phyloP scores from a whole-genome alignment of 2,329 filamentous ascomycete genomes.

The Coniochaeta ligniaria region DNA sequence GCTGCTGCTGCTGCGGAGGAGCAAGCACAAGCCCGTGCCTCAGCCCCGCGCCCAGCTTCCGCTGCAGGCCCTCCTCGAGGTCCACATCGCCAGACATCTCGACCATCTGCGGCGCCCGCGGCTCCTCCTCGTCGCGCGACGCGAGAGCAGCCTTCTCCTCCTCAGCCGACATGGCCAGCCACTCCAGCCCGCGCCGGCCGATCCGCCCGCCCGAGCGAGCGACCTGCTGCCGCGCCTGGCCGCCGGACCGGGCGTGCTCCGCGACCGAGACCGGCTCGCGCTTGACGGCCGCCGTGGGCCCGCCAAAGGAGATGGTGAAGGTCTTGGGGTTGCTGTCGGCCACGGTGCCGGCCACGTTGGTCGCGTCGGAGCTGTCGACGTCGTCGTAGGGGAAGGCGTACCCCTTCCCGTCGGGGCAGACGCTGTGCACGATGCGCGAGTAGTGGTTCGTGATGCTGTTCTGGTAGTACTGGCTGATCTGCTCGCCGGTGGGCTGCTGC shows the following conservation, averaged over 20 bases:
- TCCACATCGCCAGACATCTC: slow-evolving; percentile 5
- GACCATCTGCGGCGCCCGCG: neutral
- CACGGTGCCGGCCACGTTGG: slow-evolving; percentile 57
- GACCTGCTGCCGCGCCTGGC: slow-evolving; percentile 1
- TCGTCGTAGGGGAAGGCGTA: slow-evolving; percentile 71
- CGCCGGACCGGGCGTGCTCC: slow-evolving; percentile 4
- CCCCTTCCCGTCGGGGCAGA: slow-evolving; percentile 50
- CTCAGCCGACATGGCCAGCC: slow-evolving; percentile 4
- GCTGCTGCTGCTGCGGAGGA: neutral
- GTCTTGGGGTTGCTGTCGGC: slow-evolving; percentile 47
- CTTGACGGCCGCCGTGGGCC: slow-evolving; percentile 10
- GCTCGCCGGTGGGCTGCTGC: slow-evolving; percentile 45
- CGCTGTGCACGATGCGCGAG: slow-evolving; percentile 54
- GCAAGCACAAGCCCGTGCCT: neutral
- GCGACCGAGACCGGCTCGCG: neutral
- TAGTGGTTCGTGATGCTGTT: slow-evolving; percentile 58
- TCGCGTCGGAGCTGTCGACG: slow-evolving; percentile 45
- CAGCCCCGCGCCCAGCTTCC: slow-evolving; percentile 2
- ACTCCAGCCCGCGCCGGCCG: slow-evolving; percentile 3
- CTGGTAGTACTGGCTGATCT: slow-evolving; percentile 43
- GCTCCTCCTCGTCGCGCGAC: neutral
- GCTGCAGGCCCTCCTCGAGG: slow-evolving; percentile 8
- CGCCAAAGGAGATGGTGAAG: slow-evolving; percentile 51
- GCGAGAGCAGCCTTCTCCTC: slow-evolving; percentile 6
- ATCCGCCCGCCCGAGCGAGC: neutral